phyloP scores from a whole-genome alignment of 495 filamentous ascomycete species.

The Aspergillus leporis region DNA sequence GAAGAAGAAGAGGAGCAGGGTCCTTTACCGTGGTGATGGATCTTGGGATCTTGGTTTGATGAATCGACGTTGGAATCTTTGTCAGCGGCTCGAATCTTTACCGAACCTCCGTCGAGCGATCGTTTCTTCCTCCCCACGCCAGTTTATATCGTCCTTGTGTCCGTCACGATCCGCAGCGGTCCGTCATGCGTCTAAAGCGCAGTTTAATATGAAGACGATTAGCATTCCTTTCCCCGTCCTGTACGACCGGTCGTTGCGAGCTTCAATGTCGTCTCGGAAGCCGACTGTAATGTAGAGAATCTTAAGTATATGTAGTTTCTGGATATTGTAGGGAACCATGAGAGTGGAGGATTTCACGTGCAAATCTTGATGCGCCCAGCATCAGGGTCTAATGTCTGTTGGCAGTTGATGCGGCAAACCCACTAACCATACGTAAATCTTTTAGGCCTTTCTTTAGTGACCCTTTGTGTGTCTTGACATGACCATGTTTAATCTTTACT shows the following conservation, averaged over 20 bases:
- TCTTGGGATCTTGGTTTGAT: constrained; percentile 14
- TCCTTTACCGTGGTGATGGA: background rate
- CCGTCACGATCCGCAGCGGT: constrained; percentile 35
- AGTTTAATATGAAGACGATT: constrained; percentile 38
- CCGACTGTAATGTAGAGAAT: constrained; percentile 9
- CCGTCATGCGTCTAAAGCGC: constrained; percentile 39
- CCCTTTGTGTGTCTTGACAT: too few species aligned
- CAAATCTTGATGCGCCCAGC: background rate
- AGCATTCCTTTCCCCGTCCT: constrained; percentile 29
- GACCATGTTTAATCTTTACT: too few species aligned
- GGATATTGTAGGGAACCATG: background rate
- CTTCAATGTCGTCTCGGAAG: constrained; percentile 13
- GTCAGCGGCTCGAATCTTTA: constrained; percentile 45
- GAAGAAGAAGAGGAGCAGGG: background rate
- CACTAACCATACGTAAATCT: too few species aligned
- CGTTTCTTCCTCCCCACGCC: constrained; percentile 29
- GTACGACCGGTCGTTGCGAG: constrained; percentile 30
- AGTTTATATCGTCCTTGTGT: constrained; percentile 38
- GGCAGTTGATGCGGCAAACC: too few species aligned
- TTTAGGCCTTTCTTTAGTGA: too few species aligned
- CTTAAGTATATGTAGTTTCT: constrained; percentile 8
- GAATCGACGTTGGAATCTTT: constrained; percentile 27
- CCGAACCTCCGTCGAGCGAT: constrained; percentile 47
- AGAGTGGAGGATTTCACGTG: background rate
- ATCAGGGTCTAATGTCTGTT: too few species aligned